phyloP scores from a whole-genome alignment of 768 basidiomycete genomes.

The Fomitopsis serialis region DNA sequence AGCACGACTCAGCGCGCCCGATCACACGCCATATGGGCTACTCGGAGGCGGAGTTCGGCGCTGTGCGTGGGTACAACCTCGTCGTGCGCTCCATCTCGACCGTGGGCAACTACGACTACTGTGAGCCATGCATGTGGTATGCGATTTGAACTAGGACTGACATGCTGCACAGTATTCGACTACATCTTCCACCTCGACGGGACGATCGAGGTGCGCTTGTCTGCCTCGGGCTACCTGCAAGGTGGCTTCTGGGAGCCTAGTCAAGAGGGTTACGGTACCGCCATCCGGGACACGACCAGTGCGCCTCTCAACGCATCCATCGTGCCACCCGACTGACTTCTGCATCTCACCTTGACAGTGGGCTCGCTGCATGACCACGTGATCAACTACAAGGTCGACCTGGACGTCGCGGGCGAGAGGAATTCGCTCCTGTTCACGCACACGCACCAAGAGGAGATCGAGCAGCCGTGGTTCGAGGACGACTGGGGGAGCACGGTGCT shows the following conservation, averaged over 20 bases:
- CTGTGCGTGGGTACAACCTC: slow-evolving; percentile 54
- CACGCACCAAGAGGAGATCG: slow-evolving; percentile 43
- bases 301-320: slow-evolving; percentile 14
- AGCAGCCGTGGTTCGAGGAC: slow-evolving; percentile 51
- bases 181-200: slow-evolving; percentile 65
- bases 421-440: slow-evolving; percentile 53
- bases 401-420: slow-evolving; percentile 53
- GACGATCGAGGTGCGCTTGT: slow-evolving; percentile 61
- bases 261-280: slow-evolving; percentile 47
- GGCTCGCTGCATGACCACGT: slow-evolving; percentile 66
- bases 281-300: slow-evolving; percentile 54
- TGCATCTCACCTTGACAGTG: slow-evolving; percentile 32
- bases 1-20: slow-evolving; percentile 53
- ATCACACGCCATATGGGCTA: slow-evolving; percentile 54
- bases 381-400: slow-evolving; percentile 62
- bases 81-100: slow-evolving; percentile 53
- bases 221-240: slow-evolving; percentile 66
- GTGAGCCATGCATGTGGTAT: slow-evolving; percentile 19
- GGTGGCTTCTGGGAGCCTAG: slow-evolving; percentile 51
- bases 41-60: slow-evolving; percentile 50
- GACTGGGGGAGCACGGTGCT: slow-evolving; percentile 53
- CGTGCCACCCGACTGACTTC: background rate
- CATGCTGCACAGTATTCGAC: slow-evolving; percentile 38
- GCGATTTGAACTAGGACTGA: background rate
- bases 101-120: slow-evolving; percentile 58